phyloP scores from a whole-genome alignment of 371 early-diverging fungal genomes.

The Thermomucor indicae-seudaticae region DNA sequence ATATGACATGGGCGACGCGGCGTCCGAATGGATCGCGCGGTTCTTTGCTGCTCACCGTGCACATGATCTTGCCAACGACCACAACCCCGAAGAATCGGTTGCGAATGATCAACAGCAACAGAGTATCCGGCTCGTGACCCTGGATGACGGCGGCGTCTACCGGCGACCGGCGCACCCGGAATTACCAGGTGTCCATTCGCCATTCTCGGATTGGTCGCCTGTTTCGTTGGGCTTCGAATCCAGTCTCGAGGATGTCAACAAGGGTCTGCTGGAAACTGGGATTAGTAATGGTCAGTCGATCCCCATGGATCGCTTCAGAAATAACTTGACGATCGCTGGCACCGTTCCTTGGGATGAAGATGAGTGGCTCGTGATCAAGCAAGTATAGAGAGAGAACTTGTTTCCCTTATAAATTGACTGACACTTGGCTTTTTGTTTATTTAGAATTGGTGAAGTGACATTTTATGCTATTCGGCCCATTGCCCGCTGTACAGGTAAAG shows the following conservation, averaged over 20 bases:
- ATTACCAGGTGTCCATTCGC: slow-evolving; percentile 30
- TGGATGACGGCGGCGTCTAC: slow-evolving; percentile 25
- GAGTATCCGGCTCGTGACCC: slow-evolving; percentile 31
- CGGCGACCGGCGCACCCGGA: slow-evolving; percentile 36
- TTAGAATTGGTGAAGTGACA: slow-evolving; percentile 42
- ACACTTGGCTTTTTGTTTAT: background rate
- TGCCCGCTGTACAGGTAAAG: slow-evolving; percentile 37
- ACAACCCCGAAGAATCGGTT: slow-evolving; percentile 8
- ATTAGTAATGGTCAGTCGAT: slow-evolving; percentile 30
- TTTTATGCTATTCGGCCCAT: slow-evolving; percentile 39
- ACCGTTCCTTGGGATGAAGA: slow-evolving; percentile 49
- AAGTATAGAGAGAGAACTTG: slow-evolving; percentile 3
- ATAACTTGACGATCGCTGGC: slow-evolving; percentile 38
- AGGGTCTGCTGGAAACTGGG: slow-evolving; percentile 18
- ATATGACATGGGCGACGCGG: slow-evolving; percentile 41
- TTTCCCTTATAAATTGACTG: too few species aligned
- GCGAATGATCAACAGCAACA: slow-evolving; percentile 6
- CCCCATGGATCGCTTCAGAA: slow-evolving; percentile 38
- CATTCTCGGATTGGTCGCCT: slow-evolving; percentile 44
- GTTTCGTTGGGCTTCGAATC: slow-evolving; percentile 35
- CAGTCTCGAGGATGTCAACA: slow-evolving; percentile 29
- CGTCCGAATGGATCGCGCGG: slow-evolving; percentile 27
- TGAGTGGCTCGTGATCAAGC: slow-evolving; percentile 42
- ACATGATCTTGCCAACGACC: slow-evolving; percentile 25
- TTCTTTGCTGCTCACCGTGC: slow-evolving; percentile 24